Evolutionary conservation across 805 yeast species (phyloP), one percentile per base, ranked within the genome.

Genomic region (Yarrowia sp.): DNA sequence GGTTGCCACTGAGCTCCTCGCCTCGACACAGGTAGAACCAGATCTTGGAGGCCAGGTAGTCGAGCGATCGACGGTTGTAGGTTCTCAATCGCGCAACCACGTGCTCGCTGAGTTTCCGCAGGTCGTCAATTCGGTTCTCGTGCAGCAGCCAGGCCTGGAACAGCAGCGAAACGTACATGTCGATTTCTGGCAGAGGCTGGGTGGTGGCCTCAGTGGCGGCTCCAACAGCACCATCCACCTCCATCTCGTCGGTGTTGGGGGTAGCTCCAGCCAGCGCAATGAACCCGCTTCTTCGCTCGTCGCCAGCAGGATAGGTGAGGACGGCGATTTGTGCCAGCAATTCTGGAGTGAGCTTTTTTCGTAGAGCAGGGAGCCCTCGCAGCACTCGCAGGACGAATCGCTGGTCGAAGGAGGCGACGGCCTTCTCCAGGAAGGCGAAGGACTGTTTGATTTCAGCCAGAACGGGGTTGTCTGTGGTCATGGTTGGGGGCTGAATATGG

Each of bases 1-100:
- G 79, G 71, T 87, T 80, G 43, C 73, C 74, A 14, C 72, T 67
- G 67, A 88, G 79, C 80, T 94, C 98, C 71, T 86, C 86, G 1
- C 92, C 85, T 77, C 96, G 86, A 53, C 88, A 84, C 72, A 90
- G 84, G 80, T 92, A 94, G 76, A 94, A 95, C 98, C 98, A 95
- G 70, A 90, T 83, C 77, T 93, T 94, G 15, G 98, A 95, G 71
- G 87, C 87, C 69, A 95, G 84, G 73, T 90, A 86, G 78, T 95
- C 98, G 71, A 94, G 80, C 5, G 96, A 85, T 71, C 98, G 85
- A 71, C 89, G 86, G 78, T 92, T 92, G 79, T 89, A 89, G 14
- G 82, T 77, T 68, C 84, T 83, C 75, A 92, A 70, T 33, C 72
- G 74, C 20, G 72, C 36, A 76, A 77, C 69, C 72, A 82, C 66